Conservation (phyloP, 1,139 yeast species). For the Magnusiomyces tetraspermus region DNA sequence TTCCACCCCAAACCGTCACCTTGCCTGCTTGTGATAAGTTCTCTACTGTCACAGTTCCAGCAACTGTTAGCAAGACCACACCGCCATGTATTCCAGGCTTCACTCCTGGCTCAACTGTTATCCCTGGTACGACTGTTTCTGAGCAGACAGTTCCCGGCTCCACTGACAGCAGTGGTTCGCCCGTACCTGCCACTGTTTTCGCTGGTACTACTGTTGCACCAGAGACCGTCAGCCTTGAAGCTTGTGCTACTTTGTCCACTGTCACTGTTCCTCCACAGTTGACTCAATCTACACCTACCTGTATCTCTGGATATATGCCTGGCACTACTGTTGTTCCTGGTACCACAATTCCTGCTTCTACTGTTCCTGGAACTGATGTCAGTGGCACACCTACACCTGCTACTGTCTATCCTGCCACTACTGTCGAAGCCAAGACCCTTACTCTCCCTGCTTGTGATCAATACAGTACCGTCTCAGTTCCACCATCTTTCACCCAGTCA, state of each 20-base stretch:
- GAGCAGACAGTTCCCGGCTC: slow-evolving; percentile 6
- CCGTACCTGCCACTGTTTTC: slow-evolving; percentile 5
- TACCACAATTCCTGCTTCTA: slow-evolving; percentile 6
- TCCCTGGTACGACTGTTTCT: slow-evolving; percentile 15
- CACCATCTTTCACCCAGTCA: neutral
- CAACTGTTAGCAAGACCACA: slow-evolving; percentile 2
- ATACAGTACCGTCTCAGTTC: neutral
- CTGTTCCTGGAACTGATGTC: slow-evolving; percentile 4
- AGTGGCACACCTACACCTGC: slow-evolving; percentile 4
- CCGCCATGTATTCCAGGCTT: slow-evolving; percentile 2
- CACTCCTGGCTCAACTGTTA: slow-evolving; percentile 5
- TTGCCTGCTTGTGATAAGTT: slow-evolving; percentile 7
- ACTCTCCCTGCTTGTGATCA: neutral
- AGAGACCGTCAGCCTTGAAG: neutral
- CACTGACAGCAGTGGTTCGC: neutral
- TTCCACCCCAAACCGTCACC: slow-evolving; percentile 4
- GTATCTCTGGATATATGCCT: slow-evolving; percentile 4
- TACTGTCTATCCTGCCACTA: slow-evolving; percentile 5
- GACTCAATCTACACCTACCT: neutral
- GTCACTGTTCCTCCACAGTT: slow-evolving; percentile 3
- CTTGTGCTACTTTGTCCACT: too few relatives aligned
- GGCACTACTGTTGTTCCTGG: slow-evolving; percentile 7
- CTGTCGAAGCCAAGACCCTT: slow-evolving; percentile 6
- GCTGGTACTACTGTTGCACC: slow-evolving; percentile 5
- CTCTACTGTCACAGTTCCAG: slow-evolving; percentile 6